These are phyloP conservation scores for Neofusicoccum cordaticola DNA, from an alignment of 2,329 filamentous ascomycete genomes.

Conservation along the genomic window DNA sequence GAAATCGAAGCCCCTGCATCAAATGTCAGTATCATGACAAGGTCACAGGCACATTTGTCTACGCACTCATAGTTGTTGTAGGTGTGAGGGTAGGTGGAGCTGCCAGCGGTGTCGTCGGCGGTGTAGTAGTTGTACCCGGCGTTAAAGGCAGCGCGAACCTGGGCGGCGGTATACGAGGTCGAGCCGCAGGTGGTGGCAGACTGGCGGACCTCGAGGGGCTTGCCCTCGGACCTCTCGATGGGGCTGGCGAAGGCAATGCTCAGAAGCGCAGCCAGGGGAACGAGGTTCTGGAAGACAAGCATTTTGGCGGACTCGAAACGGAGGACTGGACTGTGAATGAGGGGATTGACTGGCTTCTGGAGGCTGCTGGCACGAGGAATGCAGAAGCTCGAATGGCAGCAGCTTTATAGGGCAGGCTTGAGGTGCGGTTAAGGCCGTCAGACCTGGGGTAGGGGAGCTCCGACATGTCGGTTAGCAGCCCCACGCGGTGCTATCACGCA, in stretches of 20 bases:
- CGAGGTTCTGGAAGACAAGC: conserved; percentile 10
- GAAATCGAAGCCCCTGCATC: conserved; percentile 54
- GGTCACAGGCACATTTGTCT: too few relatives aligned
- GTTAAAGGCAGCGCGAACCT: conserved; percentile 51
- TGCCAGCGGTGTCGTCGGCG: conserved; percentile 36
- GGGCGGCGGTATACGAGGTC: conserved; percentile 50
- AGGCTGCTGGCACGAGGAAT: neutral
- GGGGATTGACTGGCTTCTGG: neutral
- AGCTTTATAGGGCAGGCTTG: neutral
- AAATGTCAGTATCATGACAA: neutral
- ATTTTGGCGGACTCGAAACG: neutral
- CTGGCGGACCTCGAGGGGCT: conserved; percentile 36
- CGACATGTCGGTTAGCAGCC: neutral
- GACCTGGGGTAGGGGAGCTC: conserved; percentile 11
- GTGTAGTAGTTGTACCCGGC: conserved; percentile 53
- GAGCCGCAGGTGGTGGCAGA: conserved; percentile 55
- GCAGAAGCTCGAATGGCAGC: neutral
- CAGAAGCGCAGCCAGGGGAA: conserved; percentile 18
- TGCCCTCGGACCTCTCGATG: neutral
- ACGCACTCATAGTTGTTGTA: conserved; percentile 58
- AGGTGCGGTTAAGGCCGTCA: neutral
- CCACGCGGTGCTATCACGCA: neutral
- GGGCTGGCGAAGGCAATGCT: conserved; percentile 24
- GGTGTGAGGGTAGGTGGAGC: conserved; percentile 54
- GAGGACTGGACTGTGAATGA: neutral